Evolutionary conservation across 768 basidiomycete genomes (phyloP), one percentile per base, ranked within the genome.

Genomic region (Lepiota brunneoincarnata): DNA sequence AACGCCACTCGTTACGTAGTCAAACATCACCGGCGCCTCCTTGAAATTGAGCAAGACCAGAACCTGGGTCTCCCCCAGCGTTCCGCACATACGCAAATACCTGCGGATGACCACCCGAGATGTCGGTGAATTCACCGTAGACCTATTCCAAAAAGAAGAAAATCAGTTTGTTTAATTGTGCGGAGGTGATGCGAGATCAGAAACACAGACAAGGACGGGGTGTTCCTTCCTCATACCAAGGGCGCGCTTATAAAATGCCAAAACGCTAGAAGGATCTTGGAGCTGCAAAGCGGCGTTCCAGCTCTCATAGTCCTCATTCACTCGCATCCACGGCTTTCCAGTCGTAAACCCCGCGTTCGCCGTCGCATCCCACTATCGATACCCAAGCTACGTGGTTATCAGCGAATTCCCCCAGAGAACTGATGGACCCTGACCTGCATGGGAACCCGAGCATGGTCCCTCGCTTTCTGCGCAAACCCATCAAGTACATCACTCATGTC

Each of bases 251-350:
- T 81, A 91, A 64, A 89, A 90, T 2, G 72, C 61, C 41, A 72
- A 72, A 2, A 86, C 83, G 60, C 83, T 86, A n/a, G 70, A 59
- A 0, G 68, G 59, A 53, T 87, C 79, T 0, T 61, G 57, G 14
- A 72, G 37, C 66, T 89, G 81, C 11, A 62, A 66, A 1, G 60
- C 72, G 14, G 72, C 84, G 59, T 88, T 89, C 77, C 83, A 86
- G 0, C 58, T 56, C n/a, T 58, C 51, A 62, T 81, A 86, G 59
- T 89, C 86, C 36, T 86, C 84, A 60, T 87, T 84, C 6, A 86
- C 79, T 21, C 84, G 73, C 86, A 89, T 89, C 87, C 87, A 91
- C 0, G 88, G 86, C 2, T 65, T 75, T 2, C 79, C 82, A 0
- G 77, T 72, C 11, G 84, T 83, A 65, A 90, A 89, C 0, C 89